Percentiles rank a stretch among this genome's conserved stretches.
phyloP scores from a whole-genome alignment of 2,329 filamentous ascomycete species.

The Sporothrix sp. region DNA sequence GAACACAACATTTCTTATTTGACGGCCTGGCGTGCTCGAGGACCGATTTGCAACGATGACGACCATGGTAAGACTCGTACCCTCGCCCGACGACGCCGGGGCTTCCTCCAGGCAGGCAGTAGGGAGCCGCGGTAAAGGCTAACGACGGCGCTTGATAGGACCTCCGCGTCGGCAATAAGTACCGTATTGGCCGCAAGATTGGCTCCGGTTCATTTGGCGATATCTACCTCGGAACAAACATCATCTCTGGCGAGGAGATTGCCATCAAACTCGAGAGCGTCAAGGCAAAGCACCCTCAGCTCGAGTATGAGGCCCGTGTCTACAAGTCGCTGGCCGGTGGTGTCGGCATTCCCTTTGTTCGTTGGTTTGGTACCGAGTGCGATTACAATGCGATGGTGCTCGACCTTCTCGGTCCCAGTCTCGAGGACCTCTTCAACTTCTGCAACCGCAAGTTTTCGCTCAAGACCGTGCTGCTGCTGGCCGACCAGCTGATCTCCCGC shows the following conservation, averaged over 20 bases:
- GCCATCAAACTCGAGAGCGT: slow-evolving; percentile 99
- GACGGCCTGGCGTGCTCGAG: slow-evolving; percentile 17
- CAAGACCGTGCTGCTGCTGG: slow-evolving; percentile 93
- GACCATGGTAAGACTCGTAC: slow-evolving; percentile 22
- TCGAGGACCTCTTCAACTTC: slow-evolving; percentile 99
- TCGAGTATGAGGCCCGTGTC: slow-evolving; percentile 96
- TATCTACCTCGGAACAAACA: slow-evolving; percentile 98
- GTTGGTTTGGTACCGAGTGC: slow-evolving; percentile 98
- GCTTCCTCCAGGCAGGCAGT: background rate
- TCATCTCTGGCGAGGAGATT: slow-evolving; percentile 98
- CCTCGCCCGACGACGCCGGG: background rate
- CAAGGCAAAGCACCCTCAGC: slow-evolving; percentile 98
- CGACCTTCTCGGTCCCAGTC: slow-evolving; percentile 84
- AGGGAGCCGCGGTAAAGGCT: no score
- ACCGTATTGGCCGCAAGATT: slow-evolving; percentile 98
- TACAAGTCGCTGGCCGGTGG: slow-evolving; percentile 85
- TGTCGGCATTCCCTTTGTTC: slow-evolving; percentile 96
- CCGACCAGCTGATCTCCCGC: slow-evolving; percentile 96
- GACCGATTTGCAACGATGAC: slow-evolving; percentile 33
- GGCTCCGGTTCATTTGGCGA: slow-evolving; percentile 96
- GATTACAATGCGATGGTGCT: slow-evolving; percentile 99
- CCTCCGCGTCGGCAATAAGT: slow-evolving; percentile 98
- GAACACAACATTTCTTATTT: background rate
- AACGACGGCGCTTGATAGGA: slow-evolving; percentile 47
- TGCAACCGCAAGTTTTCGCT: slow-evolving; percentile 99